Percentiles rank a stretch among this genome's conserved stretches.
Evolutionary conservation across 805 yeast species (phyloP).

Genomic region (Myxozyma udenii): DNA sequence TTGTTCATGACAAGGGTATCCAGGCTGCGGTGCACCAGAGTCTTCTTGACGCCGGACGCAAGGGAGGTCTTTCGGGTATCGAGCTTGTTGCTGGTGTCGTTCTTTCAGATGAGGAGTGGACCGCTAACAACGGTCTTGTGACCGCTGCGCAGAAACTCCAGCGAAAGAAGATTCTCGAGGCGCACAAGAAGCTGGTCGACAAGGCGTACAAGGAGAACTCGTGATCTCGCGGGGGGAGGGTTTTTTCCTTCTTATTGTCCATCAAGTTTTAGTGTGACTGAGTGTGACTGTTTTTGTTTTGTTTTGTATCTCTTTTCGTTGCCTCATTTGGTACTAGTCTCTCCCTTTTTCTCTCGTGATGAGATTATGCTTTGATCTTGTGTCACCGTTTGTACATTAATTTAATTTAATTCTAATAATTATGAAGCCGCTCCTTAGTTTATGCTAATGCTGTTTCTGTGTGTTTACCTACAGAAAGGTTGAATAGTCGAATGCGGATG

Average conservation of each 20-base stretch:
- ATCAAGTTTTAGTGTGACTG: too few relatives aligned
- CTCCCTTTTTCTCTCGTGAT: too few relatives aligned
- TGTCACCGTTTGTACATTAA: too few relatives aligned
- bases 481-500: too few relatives aligned
- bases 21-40: conserved; percentile 53
- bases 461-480: too few relatives aligned
- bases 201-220: conserved; percentile 48
- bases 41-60: conserved; percentile 69
- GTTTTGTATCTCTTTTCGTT: too few relatives aligned
- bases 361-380: too few relatives aligned
- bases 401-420: too few relatives aligned
- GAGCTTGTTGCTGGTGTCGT: conserved; percentile 80
- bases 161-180: conserved; percentile 78
- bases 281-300: too few relatives aligned
- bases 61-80: conserved; percentile 78
- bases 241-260: not conserved
- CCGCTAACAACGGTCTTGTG: conserved; percentile 90
- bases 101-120: conserved; percentile 89
- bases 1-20: conserved; percentile 57
- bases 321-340: too few relatives aligned
- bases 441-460: too few relatives aligned
- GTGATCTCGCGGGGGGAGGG: conserved; percentile 4
- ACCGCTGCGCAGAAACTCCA: conserved; percentile 96
- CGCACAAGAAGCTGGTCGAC: conserved; percentile 66
- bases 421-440: too few relatives aligned